These are phyloP conservation scores for Bocquillonia castaneifolia DNA, from an alignment of 441 rosid species.

Conservation along the genomic window DNA sequence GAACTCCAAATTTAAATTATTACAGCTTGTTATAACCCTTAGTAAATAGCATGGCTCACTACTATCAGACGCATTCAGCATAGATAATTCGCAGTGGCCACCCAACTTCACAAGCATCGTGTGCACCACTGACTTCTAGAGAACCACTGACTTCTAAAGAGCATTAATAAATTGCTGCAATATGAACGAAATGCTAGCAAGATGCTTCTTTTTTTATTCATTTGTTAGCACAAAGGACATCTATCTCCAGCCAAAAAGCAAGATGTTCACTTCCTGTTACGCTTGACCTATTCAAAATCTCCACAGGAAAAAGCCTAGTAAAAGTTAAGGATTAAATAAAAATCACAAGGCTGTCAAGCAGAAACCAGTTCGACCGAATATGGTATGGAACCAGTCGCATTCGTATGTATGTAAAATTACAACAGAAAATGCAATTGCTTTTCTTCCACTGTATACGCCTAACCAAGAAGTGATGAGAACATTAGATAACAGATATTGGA, in stretches of 20 bases:
- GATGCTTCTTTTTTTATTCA: not conserved
- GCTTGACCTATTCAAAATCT: not conserved
- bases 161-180: too few relatives aligned
- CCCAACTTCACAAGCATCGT: too few relatives aligned
- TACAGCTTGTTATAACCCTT: too few relatives aligned
- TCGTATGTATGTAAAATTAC: not conserved
- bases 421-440: constrained; percentile 11
- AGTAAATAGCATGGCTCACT: too few relatives aligned
- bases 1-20: too few relatives aligned
- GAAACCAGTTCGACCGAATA: not conserved
- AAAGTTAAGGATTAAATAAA: not conserved
- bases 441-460: constrained; percentile 10
- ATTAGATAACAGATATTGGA: constrained; percentile 10
- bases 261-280: not conserved
- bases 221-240: not conserved
- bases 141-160: too few relatives aligned
- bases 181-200: too few relatives aligned
- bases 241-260: not conserved
- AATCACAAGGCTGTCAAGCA: not conserved
- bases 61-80: too few relatives aligned
- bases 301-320: not conserved
- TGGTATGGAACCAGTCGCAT: not conserved
- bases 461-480: constrained; percentile 12
- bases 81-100: too few relatives aligned
- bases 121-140: too few relatives aligned